A percentile compares a stretch with the other conserved stretches of the same genome.
Conservation (phyloP, 495 filamentous ascomycete genomes). For the Tuber indicum region DNA sequence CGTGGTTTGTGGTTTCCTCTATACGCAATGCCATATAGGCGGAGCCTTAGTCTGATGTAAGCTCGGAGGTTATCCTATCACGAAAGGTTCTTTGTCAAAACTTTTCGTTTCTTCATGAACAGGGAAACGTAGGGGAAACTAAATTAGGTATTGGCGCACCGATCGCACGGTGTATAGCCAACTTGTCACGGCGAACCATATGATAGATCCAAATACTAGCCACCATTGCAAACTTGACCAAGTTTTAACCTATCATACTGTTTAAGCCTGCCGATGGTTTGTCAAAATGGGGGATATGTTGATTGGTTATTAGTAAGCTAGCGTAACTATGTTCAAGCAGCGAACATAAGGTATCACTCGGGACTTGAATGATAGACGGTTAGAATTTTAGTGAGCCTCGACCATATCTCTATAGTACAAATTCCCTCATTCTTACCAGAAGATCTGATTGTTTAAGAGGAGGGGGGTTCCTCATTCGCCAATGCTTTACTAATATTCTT, state of each 20-base stretch:
- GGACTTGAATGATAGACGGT: neutral
- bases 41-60: neutral
- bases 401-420: neutral
- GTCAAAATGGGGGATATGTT: neutral
- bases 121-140: neutral
- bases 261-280: neutral
- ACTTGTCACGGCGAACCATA: neutral
- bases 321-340: too few relatives aligned
- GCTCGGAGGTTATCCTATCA: neutral
- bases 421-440: neutral
- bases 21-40: neutral
- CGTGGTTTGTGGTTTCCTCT: too few relatives aligned
- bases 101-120: neutral
- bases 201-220: neutral
- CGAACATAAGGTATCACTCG: neutral
- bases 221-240: neutral
- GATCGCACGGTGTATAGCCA: too few relatives aligned
- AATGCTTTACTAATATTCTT: neutral
- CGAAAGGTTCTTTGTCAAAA: neutral
- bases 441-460: neutral
- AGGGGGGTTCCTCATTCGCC: neutral
- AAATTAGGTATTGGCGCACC: neutral
- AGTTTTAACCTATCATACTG: neutral
- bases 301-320: neutral
- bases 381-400: neutral